phyloP scores from a whole-genome alignment of 768 basidiomycete species.

The Rhizopogon rudus region DNA sequence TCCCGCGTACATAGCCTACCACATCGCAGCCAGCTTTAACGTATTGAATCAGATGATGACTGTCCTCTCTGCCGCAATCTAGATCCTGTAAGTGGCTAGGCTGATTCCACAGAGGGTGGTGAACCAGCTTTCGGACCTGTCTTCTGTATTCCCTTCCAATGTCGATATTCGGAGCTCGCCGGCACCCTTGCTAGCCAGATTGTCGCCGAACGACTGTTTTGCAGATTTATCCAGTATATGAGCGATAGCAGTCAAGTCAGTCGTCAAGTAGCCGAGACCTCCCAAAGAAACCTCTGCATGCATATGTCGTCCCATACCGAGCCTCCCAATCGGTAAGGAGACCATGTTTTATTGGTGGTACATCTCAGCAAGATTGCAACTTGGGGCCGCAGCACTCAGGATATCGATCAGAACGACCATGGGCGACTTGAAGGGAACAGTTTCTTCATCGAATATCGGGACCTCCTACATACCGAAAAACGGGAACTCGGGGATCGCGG shows the following conservation, averaged over 20 bases:
- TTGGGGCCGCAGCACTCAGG: conserved; percentile 1
- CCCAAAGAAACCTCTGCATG: conserved; percentile 48
- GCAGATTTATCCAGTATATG: conserved; percentile 52
- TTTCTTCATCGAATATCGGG: not conserved
- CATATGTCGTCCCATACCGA: conserved; percentile 43
- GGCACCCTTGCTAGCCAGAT: conserved; percentile 45
- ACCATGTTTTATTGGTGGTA: conserved; percentile 55
- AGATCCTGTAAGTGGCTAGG: conserved; percentile 3
- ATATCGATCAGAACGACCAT: not conserved
- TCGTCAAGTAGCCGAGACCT: conserved; percentile 45
- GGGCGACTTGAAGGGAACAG: not conserved
- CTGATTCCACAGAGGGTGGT: not conserved
- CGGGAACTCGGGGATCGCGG: not conserved
- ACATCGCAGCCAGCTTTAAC: not conserved
- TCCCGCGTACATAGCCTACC: not conserved
- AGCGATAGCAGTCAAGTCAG: conserved; percentile 51
- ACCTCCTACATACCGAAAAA: not conserved
- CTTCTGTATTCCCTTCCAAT: conserved; percentile 48
- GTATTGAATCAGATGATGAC: conserved; percentile 15
- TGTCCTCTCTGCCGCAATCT: conserved; percentile 39
- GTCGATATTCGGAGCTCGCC: conserved; percentile 46
- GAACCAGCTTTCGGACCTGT: conserved; percentile 33
- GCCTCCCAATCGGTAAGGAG: conserved; percentile 43
- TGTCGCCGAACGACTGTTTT: conserved; percentile 52
- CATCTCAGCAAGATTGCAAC: conserved; percentile 46